These are phyloP conservation scores for Mycosphaerella sp. DNA, from an alignment of 2,329 filamentous ascomycete species.

Conservation along the genomic window DNA sequence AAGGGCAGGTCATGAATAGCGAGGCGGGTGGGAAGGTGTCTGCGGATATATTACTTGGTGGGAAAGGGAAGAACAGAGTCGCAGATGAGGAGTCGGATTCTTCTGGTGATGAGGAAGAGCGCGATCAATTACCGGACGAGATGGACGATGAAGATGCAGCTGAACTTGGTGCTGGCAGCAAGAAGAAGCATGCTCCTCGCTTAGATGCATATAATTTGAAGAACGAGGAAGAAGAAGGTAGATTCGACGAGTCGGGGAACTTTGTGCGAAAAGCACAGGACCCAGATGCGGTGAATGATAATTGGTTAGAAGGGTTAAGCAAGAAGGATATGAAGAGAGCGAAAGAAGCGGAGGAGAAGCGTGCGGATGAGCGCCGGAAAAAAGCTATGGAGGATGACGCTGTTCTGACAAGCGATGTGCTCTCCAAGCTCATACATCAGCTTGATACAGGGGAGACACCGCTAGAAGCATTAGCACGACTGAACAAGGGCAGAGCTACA, in stretches of 20 bases:
- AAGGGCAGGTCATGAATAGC: constrained; percentile 70
- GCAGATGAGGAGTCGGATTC: constrained; percentile 33
- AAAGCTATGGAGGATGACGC: constrained; percentile 69
- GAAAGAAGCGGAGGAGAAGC: constrained; percentile 76
- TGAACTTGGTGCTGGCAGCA: constrained; percentile 81
- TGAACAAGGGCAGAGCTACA: constrained; percentile 57
- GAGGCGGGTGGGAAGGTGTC: constrained; percentile 65
- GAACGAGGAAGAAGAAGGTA: constrained; percentile 82
- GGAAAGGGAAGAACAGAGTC: constrained; percentile 42
- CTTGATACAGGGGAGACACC: constrained; percentile 79
- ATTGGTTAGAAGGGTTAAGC: constrained; percentile 84
- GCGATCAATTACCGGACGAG: constrained; percentile 56
- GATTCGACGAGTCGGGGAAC: constrained; percentile 86
- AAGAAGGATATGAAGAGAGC: constrained; percentile 91
- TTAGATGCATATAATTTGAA: constrained; percentile 95
- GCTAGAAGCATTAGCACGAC: constrained; percentile 75
- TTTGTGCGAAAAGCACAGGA: constrained; percentile 85
- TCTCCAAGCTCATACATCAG: constrained; percentile 64
- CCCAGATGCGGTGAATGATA: constrained; percentile 83
- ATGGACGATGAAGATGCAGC: constrained; percentile 68
- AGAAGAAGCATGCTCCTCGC: constrained; percentile 89
- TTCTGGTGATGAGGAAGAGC: constrained; percentile 55
- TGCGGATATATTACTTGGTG: constrained; percentile 55
- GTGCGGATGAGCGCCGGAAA: constrained; percentile 68
- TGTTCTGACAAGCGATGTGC: constrained; percentile 64